Evolutionary conservation across 352 stramenopile species (phyloP), one percentile per base, ranked within the genome.

Genomic region (Pythium rishiriense): DNA sequence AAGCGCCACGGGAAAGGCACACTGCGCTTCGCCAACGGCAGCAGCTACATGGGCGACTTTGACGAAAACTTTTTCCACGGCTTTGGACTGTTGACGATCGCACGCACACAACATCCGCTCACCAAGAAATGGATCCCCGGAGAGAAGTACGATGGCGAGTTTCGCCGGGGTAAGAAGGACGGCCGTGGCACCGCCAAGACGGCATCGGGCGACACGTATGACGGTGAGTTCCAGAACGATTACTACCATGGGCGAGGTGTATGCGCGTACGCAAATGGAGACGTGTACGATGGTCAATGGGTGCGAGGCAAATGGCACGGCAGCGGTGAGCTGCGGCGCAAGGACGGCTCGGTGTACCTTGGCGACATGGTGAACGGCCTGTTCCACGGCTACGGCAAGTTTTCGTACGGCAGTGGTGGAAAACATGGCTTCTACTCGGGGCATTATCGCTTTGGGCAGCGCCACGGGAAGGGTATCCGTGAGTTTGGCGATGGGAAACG

Each of bases 241-340:
- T 58, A 76, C 4, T 93, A 83, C 41, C 62, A 88, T 26, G 83
- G 83, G 7, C 70, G 70, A 41, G 86, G 86, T 25, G 55, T 81
- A 0, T 90, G 79, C 11, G 73, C 78, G 33, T 90, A 89, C 57
- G 73, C 74, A 5, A 73, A 75, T 25, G 81, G 85, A 17, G 73
- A 90, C 51, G 70, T 87, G n/a, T 93, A 88, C 50, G 79, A 91
- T 17, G 85, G 85, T 0, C 70, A 88, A 2, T 93, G 86, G 68
- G 58, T 75, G 29, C 72, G 76, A 39, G 81, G 85, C 5, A 72
- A 81, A 47, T 88, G 78, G 62, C 69, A 90, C 37, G 81, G 82
- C n/a, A 56, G 62, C 0, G 83, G 83, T 17, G 73, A 89, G 31
- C 55, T 90, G 43, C 68, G 76, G 10, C 66, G 76, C 31, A 52